Evolutionary conservation across 1,284 basidiomycete species (phyloP).

Genomic region (Ganoderma lingzhi): DNA sequence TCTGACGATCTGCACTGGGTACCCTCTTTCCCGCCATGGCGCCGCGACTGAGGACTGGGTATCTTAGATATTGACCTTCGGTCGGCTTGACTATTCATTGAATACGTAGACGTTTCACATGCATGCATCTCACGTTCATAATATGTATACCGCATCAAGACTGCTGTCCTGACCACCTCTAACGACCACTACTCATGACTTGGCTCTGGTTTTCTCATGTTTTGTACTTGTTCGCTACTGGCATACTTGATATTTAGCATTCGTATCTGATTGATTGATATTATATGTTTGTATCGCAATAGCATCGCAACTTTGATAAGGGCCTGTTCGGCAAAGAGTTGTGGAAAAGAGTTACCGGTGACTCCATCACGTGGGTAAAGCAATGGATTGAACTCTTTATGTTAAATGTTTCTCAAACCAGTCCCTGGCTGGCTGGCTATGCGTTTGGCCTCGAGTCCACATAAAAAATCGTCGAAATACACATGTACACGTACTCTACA

Average conservation of each 20-base stretch:
- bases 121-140: slow-evolving; percentile 49
- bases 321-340: too few species aligned
- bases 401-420: too few species aligned
- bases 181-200: neutral
- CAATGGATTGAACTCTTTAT: neutral
- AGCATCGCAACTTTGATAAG: neutral
- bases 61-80: neutral
- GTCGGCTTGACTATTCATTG: neutral
- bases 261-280: neutral
- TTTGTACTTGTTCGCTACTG: neutral
- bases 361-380: neutral
- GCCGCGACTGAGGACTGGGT: slow-evolving; percentile 15
- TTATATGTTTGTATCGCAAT: neutral
- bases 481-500: too few species aligned
- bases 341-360: too few species aligned
- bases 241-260: neutral
- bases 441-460: too few species aligned
- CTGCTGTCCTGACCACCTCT: neutral
- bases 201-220: neutral
- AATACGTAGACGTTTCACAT: neutral
- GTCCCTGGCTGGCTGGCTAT: too few species aligned
- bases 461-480: too few species aligned
- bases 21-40: slow-evolving; percentile 27
- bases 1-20: slow-evolving; percentile 11
- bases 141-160: slow-evolving; percentile 44